Evolutionary conservation across 1,139 yeast species (phyloP).

Genomic region (Suhomyces yuchorum): DNA sequence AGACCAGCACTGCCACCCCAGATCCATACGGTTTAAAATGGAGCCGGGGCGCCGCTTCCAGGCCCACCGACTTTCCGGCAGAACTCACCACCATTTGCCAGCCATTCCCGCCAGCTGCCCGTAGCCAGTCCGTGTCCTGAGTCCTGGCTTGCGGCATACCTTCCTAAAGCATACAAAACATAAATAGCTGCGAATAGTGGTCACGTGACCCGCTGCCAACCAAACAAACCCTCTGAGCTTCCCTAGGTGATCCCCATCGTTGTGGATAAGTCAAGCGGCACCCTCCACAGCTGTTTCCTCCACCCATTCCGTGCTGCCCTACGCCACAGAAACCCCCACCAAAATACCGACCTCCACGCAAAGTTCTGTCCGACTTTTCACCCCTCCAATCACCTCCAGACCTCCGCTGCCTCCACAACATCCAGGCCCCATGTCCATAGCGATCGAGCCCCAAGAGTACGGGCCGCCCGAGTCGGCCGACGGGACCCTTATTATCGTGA

Average conservation of each 20-base stretch:
- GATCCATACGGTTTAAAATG: not conserved
- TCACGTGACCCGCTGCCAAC: constrained; percentile 8
- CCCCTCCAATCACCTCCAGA: not conserved
- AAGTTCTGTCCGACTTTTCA: not conserved
- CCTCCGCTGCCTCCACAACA: not conserved
- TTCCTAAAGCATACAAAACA: constrained; percentile 9
- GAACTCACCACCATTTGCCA: no score
- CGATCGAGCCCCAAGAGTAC: constrained; percentile 7
- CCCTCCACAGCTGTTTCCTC: not conserved
- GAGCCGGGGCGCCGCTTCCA: not conserved
- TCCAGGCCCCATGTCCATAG: constrained; percentile 4
- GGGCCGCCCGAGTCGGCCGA: constrained; percentile 41
- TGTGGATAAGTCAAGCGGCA: not conserved
- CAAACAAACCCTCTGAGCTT: not conserved
- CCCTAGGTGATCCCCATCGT: not conserved
- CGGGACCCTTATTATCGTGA: constrained; percentile 48
- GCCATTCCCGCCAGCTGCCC: no score
- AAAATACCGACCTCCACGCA: not conserved
- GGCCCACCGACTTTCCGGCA: no score
- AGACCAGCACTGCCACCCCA: no score
- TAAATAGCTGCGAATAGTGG: constrained; percentile 1
- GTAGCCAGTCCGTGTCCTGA: no score
- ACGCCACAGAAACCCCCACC: not conserved
- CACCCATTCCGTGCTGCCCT: not conserved
- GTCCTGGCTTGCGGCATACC: not conserved